Evolutionary conservation across 352 stramenopile genomes (phyloP), one percentile per base, ranked within the genome.

Genomic region (Globisporangium paddicum): DNA sequence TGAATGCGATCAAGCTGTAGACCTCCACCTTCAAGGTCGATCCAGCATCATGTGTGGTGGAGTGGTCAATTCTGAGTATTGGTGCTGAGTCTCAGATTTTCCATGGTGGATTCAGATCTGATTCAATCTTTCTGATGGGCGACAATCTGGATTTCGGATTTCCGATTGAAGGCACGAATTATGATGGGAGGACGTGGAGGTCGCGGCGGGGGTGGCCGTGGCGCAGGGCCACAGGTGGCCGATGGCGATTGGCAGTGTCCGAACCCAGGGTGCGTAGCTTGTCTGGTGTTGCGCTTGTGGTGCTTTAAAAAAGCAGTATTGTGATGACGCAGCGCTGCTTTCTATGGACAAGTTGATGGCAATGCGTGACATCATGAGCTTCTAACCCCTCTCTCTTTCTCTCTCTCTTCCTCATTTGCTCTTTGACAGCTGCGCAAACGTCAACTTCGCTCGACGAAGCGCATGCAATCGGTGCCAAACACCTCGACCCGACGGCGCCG

Each of bases 381-480:
- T 3, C 11, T 21, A 45, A 16, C 13, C 45, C 13, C 34, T 21
- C n/a, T 28, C 14, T 19, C 9, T 14, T 46, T 14, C n/a, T 13
- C 3, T 28, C 48, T 45, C n/a, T n/a, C n/a, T n/a, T n/a, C n/a
- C n/a, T n/a, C n/a, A n/a, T n/a, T 41, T 42, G 68, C 32, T 58
- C 16, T 25, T n/a, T 21, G 47, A 9, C 34, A 93, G 86, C 48
- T 95, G 83, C 61, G 82, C 72, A 11, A 95, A 95, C 35, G 63
- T 93, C 52, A 95, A 95, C 52, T 95, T 95, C 72, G 83, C 86
- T 23, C 83, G 86, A 6, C 79, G 86, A 0, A 80, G 65, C 44
- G 69, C 83, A 49, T 95, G 86, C 72, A 95, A 95, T 68, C 83
- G 83, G 30, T 95, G 86, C 57, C 77, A 89, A 38, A 92, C 82